Conservation (phyloP, 2,329 filamentous ascomycete genomes). For the Proliferodiscus dingleyae region DNA sequence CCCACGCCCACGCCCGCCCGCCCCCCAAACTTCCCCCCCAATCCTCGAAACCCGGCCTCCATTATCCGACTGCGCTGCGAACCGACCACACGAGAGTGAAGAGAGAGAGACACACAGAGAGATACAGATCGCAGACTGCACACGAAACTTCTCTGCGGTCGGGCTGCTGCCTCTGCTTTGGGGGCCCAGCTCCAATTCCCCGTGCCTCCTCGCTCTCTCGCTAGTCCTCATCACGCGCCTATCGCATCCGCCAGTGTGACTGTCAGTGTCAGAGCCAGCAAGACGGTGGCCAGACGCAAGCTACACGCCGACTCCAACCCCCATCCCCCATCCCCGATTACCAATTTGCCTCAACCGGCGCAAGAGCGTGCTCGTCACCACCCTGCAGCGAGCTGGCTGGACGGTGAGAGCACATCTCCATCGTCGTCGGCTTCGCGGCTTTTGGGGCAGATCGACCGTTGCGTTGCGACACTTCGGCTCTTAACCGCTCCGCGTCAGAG, state of each 20-base stretch:
- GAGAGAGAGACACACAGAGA: too few relatives aligned
- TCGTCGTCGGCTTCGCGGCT: slow-evolving; percentile 1
- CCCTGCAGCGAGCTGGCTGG: slow-evolving; percentile 6
- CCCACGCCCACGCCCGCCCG: neutral
- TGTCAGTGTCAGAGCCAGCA: slow-evolving; percentile 10
- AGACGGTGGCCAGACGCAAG: slow-evolving; percentile 12
- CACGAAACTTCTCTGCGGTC: too few relatives aligned
- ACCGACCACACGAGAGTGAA: too few relatives aligned
- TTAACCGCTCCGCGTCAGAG: slow-evolving; percentile 27
- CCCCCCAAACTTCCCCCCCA: too few relatives aligned
- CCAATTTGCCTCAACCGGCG: slow-evolving; percentile 16
- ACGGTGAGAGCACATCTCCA: neutral
- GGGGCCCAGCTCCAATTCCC: neutral
- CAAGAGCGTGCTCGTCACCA: slow-evolving; percentile 3
- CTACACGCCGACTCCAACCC: slow-evolving; percentile 13
- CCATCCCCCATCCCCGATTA: slow-evolving; percentile 12
- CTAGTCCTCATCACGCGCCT: slow-evolving; percentile 21
- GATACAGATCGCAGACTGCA: too few relatives aligned
- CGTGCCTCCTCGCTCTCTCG: slow-evolving; percentile 14
- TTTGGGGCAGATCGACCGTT: slow-evolving; percentile 11
- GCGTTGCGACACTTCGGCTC: slow-evolving; percentile 23
- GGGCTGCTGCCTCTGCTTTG: neutral
- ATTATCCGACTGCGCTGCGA: neutral
- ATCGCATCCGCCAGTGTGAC: slow-evolving; percentile 16
- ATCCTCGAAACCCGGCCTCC: neutral